Percentiles rank a stretch among this genome's conserved stretches.
Conservation (phyloP, 2,329 filamentous ascomycete species). For the Aspergillaceae sp. region DNA sequence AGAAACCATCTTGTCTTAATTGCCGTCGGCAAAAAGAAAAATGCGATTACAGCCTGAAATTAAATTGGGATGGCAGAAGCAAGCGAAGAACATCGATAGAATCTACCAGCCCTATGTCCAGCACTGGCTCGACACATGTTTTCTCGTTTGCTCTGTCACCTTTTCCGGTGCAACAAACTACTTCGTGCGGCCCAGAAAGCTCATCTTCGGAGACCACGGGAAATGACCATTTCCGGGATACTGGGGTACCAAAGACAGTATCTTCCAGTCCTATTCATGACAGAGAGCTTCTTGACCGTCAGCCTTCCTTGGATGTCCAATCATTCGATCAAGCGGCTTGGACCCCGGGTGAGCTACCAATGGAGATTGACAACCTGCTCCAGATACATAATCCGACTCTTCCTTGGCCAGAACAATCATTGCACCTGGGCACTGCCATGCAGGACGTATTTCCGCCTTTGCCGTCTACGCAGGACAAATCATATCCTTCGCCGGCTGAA, state of each 20-base stretch:
- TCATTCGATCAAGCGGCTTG: neutral
- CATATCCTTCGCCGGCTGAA: conserved; percentile 16
- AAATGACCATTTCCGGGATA: conserved; percentile 1
- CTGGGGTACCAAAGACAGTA: neutral
- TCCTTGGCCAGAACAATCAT: conserved; percentile 16
- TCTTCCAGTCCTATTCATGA: neutral
- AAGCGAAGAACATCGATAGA: conserved; percentile 47
- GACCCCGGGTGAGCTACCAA: neutral
- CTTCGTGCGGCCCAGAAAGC: conserved; percentile 1
- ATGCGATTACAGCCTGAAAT: conserved; percentile 72
- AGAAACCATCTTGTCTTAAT: conserved; percentile 63
- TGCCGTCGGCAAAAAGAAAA: conserved; percentile 62
- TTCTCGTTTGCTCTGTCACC: conserved; percentile 7
- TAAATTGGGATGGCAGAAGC: conserved; percentile 70
- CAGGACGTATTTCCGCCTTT: conserved; percentile 12
- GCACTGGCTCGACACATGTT: conserved; percentile 12
- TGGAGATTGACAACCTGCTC: neutral
- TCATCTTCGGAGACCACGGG: conserved; percentile 2
- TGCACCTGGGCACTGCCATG: conserved; percentile 4
- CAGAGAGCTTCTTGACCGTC: neutral
- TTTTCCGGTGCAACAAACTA: conserved; percentile 2
- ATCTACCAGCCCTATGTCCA: conserved; percentile 20
- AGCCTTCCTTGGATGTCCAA: neutral
- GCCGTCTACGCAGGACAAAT: conserved; percentile 8
- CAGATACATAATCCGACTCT: conserved; percentile 8